Percentiles rank a stretch among this genome's conserved stretches.
Conservation (phyloP, 352 stramenopile genomes). For the Globisporangium lucens region DNA sequence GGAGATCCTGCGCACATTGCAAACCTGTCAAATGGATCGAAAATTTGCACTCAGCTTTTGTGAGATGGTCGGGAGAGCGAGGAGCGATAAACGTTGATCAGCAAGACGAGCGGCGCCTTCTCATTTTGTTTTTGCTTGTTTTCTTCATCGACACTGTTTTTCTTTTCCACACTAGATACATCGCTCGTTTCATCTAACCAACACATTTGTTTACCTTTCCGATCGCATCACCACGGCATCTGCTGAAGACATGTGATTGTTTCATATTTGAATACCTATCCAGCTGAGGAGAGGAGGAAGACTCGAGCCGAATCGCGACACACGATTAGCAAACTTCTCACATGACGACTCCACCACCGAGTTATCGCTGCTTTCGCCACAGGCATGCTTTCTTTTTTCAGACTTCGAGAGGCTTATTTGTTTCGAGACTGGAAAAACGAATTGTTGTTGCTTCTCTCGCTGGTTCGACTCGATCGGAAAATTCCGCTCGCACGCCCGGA, state of each 20-base stretch:
- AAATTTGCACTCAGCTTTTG: not conserved
- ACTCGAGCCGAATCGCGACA: not conserved
- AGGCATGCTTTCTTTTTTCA: not conserved
- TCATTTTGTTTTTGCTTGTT: not conserved
- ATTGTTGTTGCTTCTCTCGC: conserved; percentile 18
- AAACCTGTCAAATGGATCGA: not conserved
- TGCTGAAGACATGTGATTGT: not conserved
- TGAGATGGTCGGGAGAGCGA: not conserved
- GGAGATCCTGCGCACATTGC: not conserved
- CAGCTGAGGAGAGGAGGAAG: not conserved
- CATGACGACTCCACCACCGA: not conserved
- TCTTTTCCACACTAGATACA: conserved; percentile 7
- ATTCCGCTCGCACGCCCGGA: conserved; percentile 42
- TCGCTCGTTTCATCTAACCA: conserved; percentile 8
- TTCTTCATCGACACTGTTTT: conserved; percentile 5
- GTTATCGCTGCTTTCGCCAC: not conserved
- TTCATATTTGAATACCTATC: not conserved
- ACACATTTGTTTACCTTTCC: conserved; percentile 2
- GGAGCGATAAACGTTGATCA: too few relatives aligned
- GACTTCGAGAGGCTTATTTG: conserved; percentile 1
- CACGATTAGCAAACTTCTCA: not conserved
- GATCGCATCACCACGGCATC: not conserved
- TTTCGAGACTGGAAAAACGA: conserved; percentile 20
- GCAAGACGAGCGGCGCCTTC: not conserved
- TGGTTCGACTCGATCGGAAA: conserved; percentile 47